Evolutionary conservation across 208 protist genomes (phyloP).

Genomic region (Leishmania tarentolae): DNA sequence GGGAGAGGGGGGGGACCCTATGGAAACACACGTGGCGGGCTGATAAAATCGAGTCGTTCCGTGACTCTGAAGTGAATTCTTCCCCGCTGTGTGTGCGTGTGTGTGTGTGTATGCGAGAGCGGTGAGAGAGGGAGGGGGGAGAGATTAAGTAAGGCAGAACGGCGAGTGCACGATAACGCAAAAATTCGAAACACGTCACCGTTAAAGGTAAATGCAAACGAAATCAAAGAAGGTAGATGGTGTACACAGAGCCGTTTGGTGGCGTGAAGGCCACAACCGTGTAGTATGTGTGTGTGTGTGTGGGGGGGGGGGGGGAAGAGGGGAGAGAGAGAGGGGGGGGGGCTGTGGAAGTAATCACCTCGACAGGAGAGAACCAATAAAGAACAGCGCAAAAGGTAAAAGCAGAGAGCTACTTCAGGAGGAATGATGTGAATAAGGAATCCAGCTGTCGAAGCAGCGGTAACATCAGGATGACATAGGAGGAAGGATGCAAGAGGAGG

Average conservation of each 20-base stretch:
- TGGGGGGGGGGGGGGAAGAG: too few species aligned
- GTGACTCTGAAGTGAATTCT: not conserved
- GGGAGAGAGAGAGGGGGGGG: too few species aligned
- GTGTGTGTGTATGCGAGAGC: not conserved
- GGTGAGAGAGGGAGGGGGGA: not conserved
- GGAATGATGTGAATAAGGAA: not conserved
- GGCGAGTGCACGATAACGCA: not conserved
- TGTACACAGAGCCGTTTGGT: not conserved
- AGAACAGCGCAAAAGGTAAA: not conserved
- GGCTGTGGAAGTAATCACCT: not conserved
- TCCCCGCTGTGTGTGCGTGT: not conserved
- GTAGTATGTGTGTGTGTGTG: too few species aligned
- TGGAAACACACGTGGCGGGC: not conserved
- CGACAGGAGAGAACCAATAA: not conserved
- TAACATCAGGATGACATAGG: not conserved
- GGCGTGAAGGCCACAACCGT: not conserved
- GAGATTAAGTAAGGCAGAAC: not conserved
- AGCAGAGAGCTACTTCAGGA: not conserved
- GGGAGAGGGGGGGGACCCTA: not conserved
- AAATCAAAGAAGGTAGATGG: not conserved
- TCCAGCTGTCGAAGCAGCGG: too few species aligned
- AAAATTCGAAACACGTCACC: not conserved
- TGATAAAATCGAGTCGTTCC: not conserved
- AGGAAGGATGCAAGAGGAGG: not conserved
- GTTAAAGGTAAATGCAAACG: not conserved